Evolutionary conservation across 768 basidiomycete genomes (phyloP).

Genomic region (Serendipita sp.): DNA sequence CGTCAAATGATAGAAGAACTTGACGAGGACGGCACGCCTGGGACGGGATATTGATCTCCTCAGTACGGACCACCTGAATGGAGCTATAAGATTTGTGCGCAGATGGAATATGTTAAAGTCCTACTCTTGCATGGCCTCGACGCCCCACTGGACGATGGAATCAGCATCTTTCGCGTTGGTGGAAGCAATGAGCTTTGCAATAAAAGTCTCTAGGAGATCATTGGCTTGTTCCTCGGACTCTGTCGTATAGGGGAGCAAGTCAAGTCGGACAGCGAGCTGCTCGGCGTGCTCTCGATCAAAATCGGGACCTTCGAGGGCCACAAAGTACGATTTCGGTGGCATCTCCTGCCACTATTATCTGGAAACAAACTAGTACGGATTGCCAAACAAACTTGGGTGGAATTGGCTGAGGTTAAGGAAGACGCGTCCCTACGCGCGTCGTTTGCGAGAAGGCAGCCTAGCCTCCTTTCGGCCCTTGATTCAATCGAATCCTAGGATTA

Average conservation of each 20-base stretch:
- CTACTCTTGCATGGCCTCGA: conserved; percentile 6
- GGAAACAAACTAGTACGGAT: background rate
- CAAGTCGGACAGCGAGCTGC: background rate
- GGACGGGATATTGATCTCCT: conserved; percentile 36
- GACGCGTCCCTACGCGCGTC: conserved; percentile 1
- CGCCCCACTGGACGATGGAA: conserved; percentile 4
- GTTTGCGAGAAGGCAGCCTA: background rate
- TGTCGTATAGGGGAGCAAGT: background rate
- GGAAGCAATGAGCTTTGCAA: background rate
- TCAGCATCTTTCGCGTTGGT: conserved; percentile 4
- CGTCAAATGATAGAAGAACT: conserved; percentile 62
- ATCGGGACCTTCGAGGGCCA: background rate
- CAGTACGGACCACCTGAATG: background rate
- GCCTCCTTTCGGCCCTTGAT: too few species aligned
- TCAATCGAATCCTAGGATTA: too few species aligned
- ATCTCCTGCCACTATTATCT: background rate
- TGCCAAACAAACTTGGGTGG: background rate
- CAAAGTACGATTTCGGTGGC: background rate
- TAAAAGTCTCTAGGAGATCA: conserved; percentile 6
- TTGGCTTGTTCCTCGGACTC: background rate
- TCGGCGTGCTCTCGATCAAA: conserved; percentile 5
- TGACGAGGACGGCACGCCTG: conserved; percentile 55
- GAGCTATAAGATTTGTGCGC: background rate
- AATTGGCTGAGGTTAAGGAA: background rate
- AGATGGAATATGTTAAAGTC: background rate